Conservation (phyloP, 352 stramenopile genomes). For the Phytophthora constricta region DNA sequence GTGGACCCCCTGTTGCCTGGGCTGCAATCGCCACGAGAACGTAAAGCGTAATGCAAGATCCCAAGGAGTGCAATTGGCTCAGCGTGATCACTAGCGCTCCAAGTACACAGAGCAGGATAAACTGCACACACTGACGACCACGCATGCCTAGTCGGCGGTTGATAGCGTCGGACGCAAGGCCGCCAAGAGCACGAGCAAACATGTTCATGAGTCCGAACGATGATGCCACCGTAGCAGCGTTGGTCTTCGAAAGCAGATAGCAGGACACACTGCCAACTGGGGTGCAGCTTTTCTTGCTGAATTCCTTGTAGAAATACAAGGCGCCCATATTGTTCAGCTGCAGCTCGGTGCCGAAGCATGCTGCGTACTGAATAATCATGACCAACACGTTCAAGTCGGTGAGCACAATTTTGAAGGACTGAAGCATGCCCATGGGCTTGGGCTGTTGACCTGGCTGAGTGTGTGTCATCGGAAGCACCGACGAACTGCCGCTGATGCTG, state of each 20-base stretch:
- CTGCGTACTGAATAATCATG: conserved; percentile 94
- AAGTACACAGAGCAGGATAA: conserved; percentile 76
- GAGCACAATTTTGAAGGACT: conserved; percentile 64
- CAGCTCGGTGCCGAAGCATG: conserved; percentile 95
- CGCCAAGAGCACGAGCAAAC: conserved; percentile 90
- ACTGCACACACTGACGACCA: conserved; percentile 89
- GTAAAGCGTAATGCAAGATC: conserved; percentile 82
- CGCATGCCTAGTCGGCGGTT: conserved; percentile 90
- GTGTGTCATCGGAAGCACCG: conserved; percentile 31
- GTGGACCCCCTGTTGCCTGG: conserved; percentile 81
- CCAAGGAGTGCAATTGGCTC: conserved; percentile 76
- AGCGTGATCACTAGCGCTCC: conserved; percentile 89
- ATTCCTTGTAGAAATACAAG: conserved; percentile 93
- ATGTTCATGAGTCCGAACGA: conserved; percentile 96
- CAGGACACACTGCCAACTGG: conserved; percentile 35
- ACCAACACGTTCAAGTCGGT: conserved; percentile 92
- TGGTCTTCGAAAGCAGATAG: conserved; percentile 55
- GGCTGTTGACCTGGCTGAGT: conserved; percentile 15
- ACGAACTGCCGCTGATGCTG: conserved; percentile 37
- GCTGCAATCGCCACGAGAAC: conserved; percentile 93
- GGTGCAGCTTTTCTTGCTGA: conserved; percentile 65
- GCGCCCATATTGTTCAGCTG: conserved; percentile 96
- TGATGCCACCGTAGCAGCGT: conserved; percentile 88
- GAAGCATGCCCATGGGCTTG: conserved; percentile 35
- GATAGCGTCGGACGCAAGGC: conserved; percentile 83